Evolutionary conservation across 2,329 filamentous ascomycete species (phyloP).

Genomic region (Sarocladium oryzae): DNA sequence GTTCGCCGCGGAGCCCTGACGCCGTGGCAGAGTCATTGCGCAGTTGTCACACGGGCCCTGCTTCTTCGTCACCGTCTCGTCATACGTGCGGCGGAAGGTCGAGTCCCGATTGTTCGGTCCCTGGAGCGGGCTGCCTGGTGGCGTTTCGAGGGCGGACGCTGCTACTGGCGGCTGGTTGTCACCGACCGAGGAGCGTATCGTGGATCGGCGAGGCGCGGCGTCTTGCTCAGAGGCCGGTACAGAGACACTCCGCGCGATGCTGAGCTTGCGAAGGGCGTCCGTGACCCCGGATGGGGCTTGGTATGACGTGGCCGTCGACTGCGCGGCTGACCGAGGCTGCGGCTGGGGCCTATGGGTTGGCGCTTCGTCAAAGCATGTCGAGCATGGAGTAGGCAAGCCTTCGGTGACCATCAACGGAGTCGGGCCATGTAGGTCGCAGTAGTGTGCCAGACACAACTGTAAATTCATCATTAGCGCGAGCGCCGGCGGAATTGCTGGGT

Average conservation of each 20-base stretch:
- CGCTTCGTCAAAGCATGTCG: conserved; percentile 46
- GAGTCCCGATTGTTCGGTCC: conserved; percentile 44
- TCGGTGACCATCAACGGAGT: conserved; percentile 66
- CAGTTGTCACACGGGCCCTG: conserved; percentile 63
- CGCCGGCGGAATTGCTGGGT: conserved; percentile 10
- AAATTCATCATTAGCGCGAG: conserved; percentile 29
- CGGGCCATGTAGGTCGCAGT: conserved; percentile 64
- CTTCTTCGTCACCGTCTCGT: conserved; percentile 57
- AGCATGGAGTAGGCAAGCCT: conserved; percentile 54
- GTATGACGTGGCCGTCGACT: not conserved
- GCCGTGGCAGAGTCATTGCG: conserved; percentile 53
- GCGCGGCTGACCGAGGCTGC: conserved; percentile 34
- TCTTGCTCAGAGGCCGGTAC: conserved; percentile 39
- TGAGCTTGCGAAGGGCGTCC: conserved; percentile 42
- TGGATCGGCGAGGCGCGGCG: conserved; percentile 33
- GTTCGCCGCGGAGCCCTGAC: conserved; percentile 21
- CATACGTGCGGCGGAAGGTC: conserved; percentile 56
- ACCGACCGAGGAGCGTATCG: conserved; percentile 31
- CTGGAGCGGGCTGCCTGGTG: conserved; percentile 48
- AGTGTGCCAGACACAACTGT: conserved; percentile 64
- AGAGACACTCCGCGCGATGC: conserved; percentile 37
- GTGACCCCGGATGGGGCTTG: conserved; percentile 29
- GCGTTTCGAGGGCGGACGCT: conserved; percentile 45
- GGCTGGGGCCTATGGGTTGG: conserved; percentile 17
- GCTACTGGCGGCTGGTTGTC: conserved; percentile 25